Conservation (phyloP, 805 yeast species). For the Lachancea sp. region DNA sequence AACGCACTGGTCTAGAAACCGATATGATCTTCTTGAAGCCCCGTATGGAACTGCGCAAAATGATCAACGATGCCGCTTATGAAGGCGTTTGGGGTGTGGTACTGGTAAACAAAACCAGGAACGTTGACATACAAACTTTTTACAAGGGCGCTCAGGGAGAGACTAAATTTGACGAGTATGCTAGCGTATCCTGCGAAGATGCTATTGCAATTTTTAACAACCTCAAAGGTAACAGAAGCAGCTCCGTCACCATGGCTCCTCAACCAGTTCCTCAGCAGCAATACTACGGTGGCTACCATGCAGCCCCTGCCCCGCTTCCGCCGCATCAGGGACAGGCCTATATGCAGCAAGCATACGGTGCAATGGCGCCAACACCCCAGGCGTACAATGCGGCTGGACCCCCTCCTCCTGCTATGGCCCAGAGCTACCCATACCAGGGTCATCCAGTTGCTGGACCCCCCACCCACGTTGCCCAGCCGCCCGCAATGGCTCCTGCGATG, state of each 20-base stretch:
- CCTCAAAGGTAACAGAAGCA: conserved; percentile 21
- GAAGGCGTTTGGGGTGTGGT: conserved; percentile 71
- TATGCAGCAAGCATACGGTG: conserved; percentile 9
- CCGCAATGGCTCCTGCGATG: conserved; percentile 12
- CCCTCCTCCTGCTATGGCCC: conserved; percentile 21
- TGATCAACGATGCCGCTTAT: conserved; percentile 70
- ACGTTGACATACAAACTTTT: conserved; percentile 66
- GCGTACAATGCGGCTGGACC: conserved; percentile 14
- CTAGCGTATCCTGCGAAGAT: conserved; percentile 56
- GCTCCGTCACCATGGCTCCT: conserved; percentile 7
- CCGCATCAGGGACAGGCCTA: conserved; percentile 15
- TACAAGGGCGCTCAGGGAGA: conserved; percentile 64
- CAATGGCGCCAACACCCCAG: conserved; percentile 11
- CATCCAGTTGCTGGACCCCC: conserved; percentile 13
- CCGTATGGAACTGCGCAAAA: conserved; percentile 38
- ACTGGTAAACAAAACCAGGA: conserved; percentile 47
- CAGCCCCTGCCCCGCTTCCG: conserved; percentile 11
- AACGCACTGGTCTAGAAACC: conserved; percentile 35
- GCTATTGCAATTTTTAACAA: conserved; percentile 44
- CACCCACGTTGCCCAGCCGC: conserved; percentile 16
- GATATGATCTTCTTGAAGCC: conserved; percentile 41
- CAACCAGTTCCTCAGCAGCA: conserved; percentile 15
- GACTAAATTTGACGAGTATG: conserved; percentile 76
- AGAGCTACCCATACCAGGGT: conserved; percentile 18
- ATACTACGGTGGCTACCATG: conserved; percentile 10